These are phyloP conservation scores for Radiomyces spectabilis DNA, from an alignment of 192 early-diverging fungal genomes.

Conservation along the genomic window DNA sequence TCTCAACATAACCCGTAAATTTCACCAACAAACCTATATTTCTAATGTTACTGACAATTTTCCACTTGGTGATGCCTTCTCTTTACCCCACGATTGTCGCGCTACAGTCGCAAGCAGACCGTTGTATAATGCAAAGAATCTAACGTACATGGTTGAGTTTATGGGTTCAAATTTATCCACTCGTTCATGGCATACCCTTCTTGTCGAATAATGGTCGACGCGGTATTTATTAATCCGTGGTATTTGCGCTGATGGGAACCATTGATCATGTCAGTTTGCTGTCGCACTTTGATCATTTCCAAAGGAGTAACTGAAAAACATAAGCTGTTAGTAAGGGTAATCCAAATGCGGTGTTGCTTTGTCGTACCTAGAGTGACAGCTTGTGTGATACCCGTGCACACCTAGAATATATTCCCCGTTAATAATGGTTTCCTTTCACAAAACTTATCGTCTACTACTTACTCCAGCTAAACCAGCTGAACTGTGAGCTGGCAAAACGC, in stretches of 20 bases:
- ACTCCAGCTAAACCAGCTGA: slow-evolving; percentile 31
- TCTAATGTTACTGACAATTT: background rate
- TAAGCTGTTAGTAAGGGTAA: background rate
- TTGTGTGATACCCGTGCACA: slow-evolving; percentile 36
- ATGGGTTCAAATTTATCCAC: background rate
- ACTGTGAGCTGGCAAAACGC: slow-evolving; percentile 25
- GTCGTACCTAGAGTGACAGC: slow-evolving; percentile 29
- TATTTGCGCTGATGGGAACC: slow-evolving; percentile 23
- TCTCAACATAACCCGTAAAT: slow-evolving; percentile 30
- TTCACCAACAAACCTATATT: slow-evolving; percentile 28
- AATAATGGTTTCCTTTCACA: background rate
- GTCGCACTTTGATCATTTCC: slow-evolving; percentile 36
- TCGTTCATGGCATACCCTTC: slow-evolving; percentile 23
- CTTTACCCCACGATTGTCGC: slow-evolving; percentile 36
- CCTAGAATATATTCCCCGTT: background rate
- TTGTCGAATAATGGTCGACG: slow-evolving; percentile 18
- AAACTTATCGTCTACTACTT: background rate
- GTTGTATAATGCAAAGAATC: slow-evolving; percentile 30
- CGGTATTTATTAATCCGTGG: slow-evolving; percentile 25
- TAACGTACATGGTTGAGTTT: too few relatives aligned
- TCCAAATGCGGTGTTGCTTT: background rate
- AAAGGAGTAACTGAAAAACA: slow-evolving; percentile 28
- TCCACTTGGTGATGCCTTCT: background rate
- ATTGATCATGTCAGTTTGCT: slow-evolving; percentile 33
- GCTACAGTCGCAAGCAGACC: slow-evolving; percentile 34